Evolutionary conservation across 768 basidiomycete species (phyloP).

Genomic region (Lactifluus pinguis): DNA sequence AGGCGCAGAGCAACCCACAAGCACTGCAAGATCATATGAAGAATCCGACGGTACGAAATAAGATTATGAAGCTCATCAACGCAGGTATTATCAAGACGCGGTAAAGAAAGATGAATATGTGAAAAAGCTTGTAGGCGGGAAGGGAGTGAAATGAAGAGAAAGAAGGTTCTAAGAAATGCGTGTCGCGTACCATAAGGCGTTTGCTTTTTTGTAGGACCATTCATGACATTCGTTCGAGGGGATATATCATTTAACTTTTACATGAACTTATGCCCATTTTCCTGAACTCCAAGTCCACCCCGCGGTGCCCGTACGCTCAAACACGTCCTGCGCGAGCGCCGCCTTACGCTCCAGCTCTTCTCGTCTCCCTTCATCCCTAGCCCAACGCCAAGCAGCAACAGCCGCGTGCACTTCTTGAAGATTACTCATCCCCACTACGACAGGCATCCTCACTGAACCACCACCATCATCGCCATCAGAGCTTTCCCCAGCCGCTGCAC

Average conservation of each 20-base stretch:
- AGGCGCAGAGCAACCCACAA: constrained; percentile 82
- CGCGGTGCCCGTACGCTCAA: constrained; percentile 42
- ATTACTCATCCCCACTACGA: constrained; percentile 66
- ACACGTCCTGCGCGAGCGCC: constrained; percentile 33
- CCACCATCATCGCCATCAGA: too few species aligned
- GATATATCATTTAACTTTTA: neutral
- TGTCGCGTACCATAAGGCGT: neutral
- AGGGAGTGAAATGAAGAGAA: neutral
- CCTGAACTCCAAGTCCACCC: constrained; percentile 34
- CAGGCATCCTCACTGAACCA: constrained; percentile 37
- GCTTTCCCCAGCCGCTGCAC: constrained; percentile 20
- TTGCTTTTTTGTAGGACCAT: neutral
- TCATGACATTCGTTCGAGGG: neutral
- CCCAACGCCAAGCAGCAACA: constrained; percentile 56
- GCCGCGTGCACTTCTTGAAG: constrained; percentile 67
- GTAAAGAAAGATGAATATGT: constrained; percentile 28
- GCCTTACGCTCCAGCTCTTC: constrained; percentile 37
- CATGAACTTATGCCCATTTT: neutral
- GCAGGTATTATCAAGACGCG: constrained; percentile 91
- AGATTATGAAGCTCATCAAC: constrained; percentile 84
- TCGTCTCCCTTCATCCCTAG: constrained; percentile 33
- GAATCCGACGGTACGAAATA: constrained; percentile 70
- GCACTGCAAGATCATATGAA: constrained; percentile 95
- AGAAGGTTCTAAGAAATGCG: neutral
- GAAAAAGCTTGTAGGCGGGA: neutral